Percentiles rank a stretch among this genome's conserved stretches.
Conservation (phyloP, 306 rosid genomes). For the Erythrophleum fordii region DNA sequence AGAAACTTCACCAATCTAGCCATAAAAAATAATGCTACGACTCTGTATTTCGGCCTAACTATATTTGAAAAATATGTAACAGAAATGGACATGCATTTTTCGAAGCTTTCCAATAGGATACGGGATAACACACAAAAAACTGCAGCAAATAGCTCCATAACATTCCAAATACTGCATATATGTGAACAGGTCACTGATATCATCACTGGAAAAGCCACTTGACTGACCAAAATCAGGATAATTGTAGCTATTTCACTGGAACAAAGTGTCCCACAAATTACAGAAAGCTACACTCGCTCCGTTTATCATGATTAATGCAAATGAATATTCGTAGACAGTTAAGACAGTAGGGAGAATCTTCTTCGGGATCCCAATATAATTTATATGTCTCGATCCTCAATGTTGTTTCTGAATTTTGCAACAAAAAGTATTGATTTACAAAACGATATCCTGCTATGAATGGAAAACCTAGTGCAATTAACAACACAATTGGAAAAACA, state of each 20-base stretch:
- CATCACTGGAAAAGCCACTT: neutral
- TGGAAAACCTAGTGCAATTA: neutral
- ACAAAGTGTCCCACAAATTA: neutral
- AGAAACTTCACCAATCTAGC: neutral
- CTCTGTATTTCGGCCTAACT: neutral
- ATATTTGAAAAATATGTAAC: neutral
- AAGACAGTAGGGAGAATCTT: neutral
- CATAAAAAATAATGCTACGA: neutral
- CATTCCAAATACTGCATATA: neutral
- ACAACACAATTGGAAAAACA: neutral
- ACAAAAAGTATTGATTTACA: too few species aligned
- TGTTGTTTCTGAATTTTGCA: neutral
- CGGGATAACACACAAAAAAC: neutral
- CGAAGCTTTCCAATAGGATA: neutral
- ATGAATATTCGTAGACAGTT: neutral
- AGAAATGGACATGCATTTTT: neutral
- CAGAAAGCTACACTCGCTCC: neutral
- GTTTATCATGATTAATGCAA: neutral
- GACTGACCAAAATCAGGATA: neutral
- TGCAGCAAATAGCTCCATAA: neutral
- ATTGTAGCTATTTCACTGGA: neutral
- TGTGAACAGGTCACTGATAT: neutral
- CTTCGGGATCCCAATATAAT: neutral
- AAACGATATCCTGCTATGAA: neutral
- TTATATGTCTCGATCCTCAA: neutral